Percentiles rank a stretch among this genome's conserved stretches.
phyloP scores from a whole-genome alignment of 2,329 filamentous ascomycete species.

The Fusarium drepaniforme region DNA sequence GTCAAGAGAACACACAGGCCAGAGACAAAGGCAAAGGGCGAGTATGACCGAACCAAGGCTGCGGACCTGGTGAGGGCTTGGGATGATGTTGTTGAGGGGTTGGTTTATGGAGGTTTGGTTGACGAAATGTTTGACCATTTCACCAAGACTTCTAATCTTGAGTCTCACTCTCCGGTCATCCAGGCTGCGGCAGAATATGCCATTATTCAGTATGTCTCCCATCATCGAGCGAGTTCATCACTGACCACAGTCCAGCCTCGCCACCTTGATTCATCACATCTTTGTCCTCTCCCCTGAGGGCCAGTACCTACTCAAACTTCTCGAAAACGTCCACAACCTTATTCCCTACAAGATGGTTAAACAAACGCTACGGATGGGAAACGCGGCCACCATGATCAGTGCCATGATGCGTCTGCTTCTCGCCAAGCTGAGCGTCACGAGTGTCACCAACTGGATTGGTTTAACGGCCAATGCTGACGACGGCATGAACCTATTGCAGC shows the following conservation, averaged over 20 bases:
- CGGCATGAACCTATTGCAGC: constrained; percentile 84
- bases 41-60: constrained; percentile 71
- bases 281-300: constrained; percentile 81
- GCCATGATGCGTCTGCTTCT: constrained; percentile 79
- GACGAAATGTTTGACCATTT: constrained; percentile 74
- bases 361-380: constrained; percentile 81
- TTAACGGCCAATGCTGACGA: constrained; percentile 78
- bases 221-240: background rate
- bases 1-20: constrained; percentile 29
- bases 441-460: constrained; percentile 84
- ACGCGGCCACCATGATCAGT: constrained; percentile 85
- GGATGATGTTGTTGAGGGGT: constrained; percentile 73
- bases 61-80: constrained; percentile 73
- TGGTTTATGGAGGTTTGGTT: constrained; percentile 76
- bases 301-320: constrained; percentile 77
- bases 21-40: constrained; percentile 18
- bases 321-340: constrained; percentile 77
- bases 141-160: constrained; percentile 70
- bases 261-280: constrained; percentile 79
- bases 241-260: constrained; percentile 63
- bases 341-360: constrained; percentile 79
- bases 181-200: constrained; percentile 74
- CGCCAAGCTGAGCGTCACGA: constrained; percentile 81
- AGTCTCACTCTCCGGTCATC: constrained; percentile 71
- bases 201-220: constrained; percentile 72